Percentiles rank a stretch among this genome's conserved stretches.
Evolutionary conservation across 306 rosid species (phyloP).

Genomic region (Notholithocarpus densiflorus): DNA sequence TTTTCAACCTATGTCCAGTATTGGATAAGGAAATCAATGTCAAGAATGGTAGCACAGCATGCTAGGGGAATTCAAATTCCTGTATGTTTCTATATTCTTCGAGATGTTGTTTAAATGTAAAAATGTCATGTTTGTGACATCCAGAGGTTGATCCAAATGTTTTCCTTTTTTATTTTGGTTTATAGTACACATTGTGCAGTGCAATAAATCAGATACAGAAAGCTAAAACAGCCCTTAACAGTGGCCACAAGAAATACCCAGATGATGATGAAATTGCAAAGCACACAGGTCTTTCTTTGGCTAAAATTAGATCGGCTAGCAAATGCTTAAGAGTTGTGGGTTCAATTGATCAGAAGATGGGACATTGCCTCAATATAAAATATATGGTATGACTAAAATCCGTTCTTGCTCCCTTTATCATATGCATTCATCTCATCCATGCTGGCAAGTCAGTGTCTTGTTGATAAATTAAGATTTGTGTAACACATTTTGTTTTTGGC

Average conservation of each 20-base stretch:
- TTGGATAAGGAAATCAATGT: conserved; percentile 92
- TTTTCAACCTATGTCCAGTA: conserved; percentile 91
- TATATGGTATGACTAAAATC: conserved; percentile 50
- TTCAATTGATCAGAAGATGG: conserved; percentile 69
- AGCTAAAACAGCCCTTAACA: conserved; percentile 55
- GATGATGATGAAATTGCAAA: conserved; percentile 70
- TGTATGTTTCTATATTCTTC: conserved; percentile 46
- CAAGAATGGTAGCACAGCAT: conserved; percentile 55
- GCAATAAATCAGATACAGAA: conserved; percentile 72
- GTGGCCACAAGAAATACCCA: conserved; percentile 34
- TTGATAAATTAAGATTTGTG: background rate
- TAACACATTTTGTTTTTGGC: background rate
- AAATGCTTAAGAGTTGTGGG: conserved; percentile 72
- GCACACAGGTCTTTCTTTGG: conserved; percentile 79
- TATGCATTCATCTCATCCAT: conserved; percentile 7
- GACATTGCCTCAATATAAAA: conserved; percentile 40
- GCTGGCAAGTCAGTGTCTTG: background rate
- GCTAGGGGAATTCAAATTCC: conserved; percentile 73
- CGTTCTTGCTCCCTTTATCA: background rate
- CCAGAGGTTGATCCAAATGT: conserved; percentile 30
- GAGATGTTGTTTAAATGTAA: conserved; percentile 25
- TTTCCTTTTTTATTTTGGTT: conserved; percentile 30
- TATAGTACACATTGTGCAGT: conserved; percentile 64
- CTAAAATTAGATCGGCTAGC: conserved; percentile 72
- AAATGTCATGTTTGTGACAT: conserved; percentile 14